Evolutionary conservation across 495 filamentous ascomycete species (phyloP).

Genomic region (Recurvomyces mirabilis): DNA sequence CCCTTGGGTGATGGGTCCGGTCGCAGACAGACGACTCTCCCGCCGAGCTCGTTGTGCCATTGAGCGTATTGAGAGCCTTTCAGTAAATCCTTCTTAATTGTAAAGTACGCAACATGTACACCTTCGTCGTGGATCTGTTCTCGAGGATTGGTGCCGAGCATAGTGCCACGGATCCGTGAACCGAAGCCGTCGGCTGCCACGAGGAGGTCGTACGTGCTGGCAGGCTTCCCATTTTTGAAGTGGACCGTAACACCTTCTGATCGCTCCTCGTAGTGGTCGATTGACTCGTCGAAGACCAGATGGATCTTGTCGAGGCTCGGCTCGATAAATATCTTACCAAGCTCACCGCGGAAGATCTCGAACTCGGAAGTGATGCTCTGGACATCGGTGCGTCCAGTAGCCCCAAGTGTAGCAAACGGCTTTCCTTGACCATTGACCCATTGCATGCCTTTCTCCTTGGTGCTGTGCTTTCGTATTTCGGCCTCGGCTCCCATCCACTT

Average conservation of each 20-base stretch:
- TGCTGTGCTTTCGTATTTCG: constrained; percentile 15
- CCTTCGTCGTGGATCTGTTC: constrained; percentile 15
- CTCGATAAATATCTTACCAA: constrained; percentile 21
- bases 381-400: constrained; percentile 8
- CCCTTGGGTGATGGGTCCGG: constrained; percentile 10
- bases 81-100: constrained; percentile 15
- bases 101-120: constrained; percentile 24
- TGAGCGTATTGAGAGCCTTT: constrained; percentile 3
- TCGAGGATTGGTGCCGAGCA: constrained; percentile 8
- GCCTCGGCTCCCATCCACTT: constrained; percentile 19
- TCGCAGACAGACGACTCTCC: constrained; percentile 10
- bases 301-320: constrained; percentile 7
- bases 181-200: constrained; percentile 23
- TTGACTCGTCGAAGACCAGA: constrained; percentile 21
- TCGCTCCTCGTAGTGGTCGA: constrained; percentile 9
- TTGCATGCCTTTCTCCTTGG: constrained; percentile 19
- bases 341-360: constrained; percentile 23
- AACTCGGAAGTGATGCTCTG: constrained; percentile 18
- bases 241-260: constrained; percentile 17
- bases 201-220: constrained; percentile 21
- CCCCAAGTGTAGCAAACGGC: constrained; percentile 13
- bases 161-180: constrained; percentile 17
- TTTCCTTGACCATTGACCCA: constrained; percentile 16
- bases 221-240: constrained; percentile 13
- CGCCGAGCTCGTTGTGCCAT: constrained; percentile 12